Percentiles rank a stretch among this genome's conserved stretches.
Evolutionary conservation across 768 basidiomycete genomes (phyloP).

Genomic region (Boletus patriciae): DNA sequence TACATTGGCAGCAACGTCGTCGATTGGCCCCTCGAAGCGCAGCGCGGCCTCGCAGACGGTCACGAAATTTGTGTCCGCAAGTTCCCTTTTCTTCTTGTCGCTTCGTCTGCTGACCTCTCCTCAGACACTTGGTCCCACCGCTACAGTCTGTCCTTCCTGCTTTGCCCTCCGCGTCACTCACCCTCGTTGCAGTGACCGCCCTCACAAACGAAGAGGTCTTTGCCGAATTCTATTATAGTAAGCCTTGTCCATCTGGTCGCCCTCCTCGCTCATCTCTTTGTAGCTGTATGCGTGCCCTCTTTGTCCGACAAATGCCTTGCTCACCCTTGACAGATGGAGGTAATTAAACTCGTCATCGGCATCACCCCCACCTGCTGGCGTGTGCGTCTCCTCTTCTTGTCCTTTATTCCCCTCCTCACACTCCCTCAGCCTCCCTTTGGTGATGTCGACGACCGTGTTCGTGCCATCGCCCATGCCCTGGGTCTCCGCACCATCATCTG

Average conservation of each 20-base stretch:
- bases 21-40: slow-evolving; percentile 56
- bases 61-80: slow-evolving; percentile 63
- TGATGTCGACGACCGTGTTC: slow-evolving; percentile 74
- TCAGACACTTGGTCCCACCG: slow-evolving; percentile 37
- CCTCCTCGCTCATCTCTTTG: slow-evolving; percentile 1
- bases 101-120: neutral
- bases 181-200: slow-evolving; percentile 46
- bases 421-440: slow-evolving; percentile 57
- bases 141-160: slow-evolving; percentile 42
- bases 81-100: slow-evolving; percentile 24
- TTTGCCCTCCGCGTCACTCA: neutral
- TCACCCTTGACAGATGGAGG: slow-evolving; percentile 41
- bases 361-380: slow-evolving; percentile 63
- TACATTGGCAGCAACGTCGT: slow-evolving; percentile 60
- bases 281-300: slow-evolving; percentile 25
- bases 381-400: slow-evolving; percentile 31
- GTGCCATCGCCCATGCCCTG: slow-evolving; percentile 65
- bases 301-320: neutral
- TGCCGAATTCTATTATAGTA: slow-evolving; percentile 77
- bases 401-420: neutral
- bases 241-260: slow-evolving; percentile 16
- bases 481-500: slow-evolving; percentile 73
- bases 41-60: slow-evolving; percentile 52
- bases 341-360: slow-evolving; percentile 54
- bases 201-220: slow-evolving; percentile 65